Conservation (phyloP, 106 monocot genomes). For the Vanilla planifolia region DNA sequence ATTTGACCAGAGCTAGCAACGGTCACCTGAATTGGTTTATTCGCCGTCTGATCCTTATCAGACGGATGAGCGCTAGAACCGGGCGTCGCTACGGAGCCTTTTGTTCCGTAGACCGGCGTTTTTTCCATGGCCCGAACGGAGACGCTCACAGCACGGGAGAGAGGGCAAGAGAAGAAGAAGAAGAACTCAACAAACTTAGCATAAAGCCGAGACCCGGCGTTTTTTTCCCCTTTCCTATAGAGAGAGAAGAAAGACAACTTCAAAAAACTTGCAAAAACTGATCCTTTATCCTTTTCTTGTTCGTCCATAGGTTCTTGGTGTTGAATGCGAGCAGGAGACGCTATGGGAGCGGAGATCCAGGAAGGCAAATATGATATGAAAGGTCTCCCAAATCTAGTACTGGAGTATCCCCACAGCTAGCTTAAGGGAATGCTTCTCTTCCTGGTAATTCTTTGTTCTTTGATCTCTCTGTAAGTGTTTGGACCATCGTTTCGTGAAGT, state of each 20-base stretch:
- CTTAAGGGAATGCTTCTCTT: neutral
- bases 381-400: neutral
- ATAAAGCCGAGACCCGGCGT: neutral
- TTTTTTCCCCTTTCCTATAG: conserved; percentile 6
- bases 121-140: conserved; percentile 5
- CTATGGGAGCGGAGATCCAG: neutral
- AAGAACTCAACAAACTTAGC: conserved; percentile 3
- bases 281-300: conserved; percentile 1
- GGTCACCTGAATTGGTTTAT: conserved; percentile 14
- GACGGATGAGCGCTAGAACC: conserved; percentile 2
- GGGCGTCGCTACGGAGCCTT: neutral
- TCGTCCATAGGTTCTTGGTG: conserved; percentile 1
- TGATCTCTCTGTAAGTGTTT: neutral
- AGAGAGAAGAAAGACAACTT: neutral
- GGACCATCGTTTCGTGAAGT: neutral
- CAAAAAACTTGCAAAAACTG: neutral
- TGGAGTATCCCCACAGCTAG: neutral
- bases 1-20: conserved; percentile 15
- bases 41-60: conserved; percentile 30
- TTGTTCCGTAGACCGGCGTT: neutral
- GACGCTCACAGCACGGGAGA: neutral
- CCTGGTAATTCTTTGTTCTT: neutral
- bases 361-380: neutral
- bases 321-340: conserved; percentile 1
- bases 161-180: conserved; percentile 6